A percentile compares a stretch with the other conserved stretches of the same genome.
Evolutionary conservation across 441 rosid genomes (phyloP).

Genomic region (Daphne laureola): DNA sequence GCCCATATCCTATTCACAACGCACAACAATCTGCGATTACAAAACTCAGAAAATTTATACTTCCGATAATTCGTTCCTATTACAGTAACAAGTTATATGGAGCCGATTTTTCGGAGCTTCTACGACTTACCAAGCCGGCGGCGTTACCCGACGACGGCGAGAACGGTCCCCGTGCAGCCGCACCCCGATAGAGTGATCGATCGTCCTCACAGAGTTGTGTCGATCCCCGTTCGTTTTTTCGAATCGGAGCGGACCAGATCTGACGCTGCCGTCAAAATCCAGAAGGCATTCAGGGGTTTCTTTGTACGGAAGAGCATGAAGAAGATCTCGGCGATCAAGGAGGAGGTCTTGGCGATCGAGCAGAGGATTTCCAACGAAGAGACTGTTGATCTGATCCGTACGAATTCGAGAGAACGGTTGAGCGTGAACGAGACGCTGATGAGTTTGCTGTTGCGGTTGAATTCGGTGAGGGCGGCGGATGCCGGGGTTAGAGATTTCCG

Average conservation of each 20-base stretch:
- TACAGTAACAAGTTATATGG: constrained; percentile 20
- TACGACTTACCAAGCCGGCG: constrained; percentile 11
- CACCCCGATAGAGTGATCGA: neutral
- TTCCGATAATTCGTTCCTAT: neutral
- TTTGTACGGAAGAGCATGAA: constrained; percentile 44
- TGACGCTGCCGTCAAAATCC: constrained; percentile 37
- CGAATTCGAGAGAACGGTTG: constrained; percentile 36
- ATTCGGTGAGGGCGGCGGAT: constrained; percentile 49
- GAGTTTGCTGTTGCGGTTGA: constrained; percentile 44
- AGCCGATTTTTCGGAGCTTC: constrained; percentile 22
- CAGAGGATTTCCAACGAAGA: constrained; percentile 24
- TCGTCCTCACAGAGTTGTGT: constrained; percentile 24
- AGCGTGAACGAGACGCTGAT: constrained; percentile 48
- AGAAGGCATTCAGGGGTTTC: constrained; percentile 48
- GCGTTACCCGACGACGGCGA: constrained; percentile 4
- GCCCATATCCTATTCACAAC: no score
- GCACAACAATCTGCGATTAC: neutral
- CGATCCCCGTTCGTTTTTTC: constrained; percentile 37
- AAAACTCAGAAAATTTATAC: neutral
- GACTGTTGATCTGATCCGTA: constrained; percentile 23
- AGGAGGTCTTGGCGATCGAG: constrained; percentile 39
- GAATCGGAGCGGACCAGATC: constrained; percentile 23
- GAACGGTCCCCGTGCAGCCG: constrained; percentile 11
- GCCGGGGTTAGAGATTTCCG: constrained; percentile 48
- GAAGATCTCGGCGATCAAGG: constrained; percentile 28